Percentiles rank a stretch among this genome's conserved stretches.
These are phyloP conservation scores for Tetrahymena thermophila DNA, from an alignment of 73 alveolate species.

Conservation along the genomic window DNA sequence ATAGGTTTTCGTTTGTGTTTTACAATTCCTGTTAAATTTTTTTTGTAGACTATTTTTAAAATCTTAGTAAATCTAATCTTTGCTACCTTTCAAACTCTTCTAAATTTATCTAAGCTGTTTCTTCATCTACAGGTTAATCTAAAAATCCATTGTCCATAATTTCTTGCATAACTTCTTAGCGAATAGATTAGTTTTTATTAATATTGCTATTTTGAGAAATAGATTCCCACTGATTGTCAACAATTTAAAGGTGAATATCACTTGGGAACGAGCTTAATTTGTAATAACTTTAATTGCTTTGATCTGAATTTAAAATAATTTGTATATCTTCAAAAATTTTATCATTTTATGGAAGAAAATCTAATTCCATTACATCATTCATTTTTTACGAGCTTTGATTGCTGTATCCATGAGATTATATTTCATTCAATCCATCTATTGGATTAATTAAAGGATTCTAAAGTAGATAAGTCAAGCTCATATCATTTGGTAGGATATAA, in stretches of 20 bases:
- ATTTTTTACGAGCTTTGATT: not conserved
- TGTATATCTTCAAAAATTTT: not conserved
- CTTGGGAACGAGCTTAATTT: not conserved
- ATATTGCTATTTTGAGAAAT: not conserved
- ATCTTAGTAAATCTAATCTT: not conserved
- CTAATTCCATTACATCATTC: not conserved
- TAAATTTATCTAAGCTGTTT: not conserved
- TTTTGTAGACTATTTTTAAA: not conserved
- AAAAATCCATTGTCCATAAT: not conserved
- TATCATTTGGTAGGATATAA: not conserved
- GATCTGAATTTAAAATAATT: not conserved
- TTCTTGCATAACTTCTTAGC: not conserved
- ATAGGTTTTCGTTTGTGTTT: not conserved
- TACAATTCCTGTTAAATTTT: not conserved
- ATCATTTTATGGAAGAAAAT: not conserved
- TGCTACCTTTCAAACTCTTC: not conserved
- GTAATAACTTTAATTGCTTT: not conserved
- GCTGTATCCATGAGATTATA: not conserved
- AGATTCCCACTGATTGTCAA: not conserved
- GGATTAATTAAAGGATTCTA: not conserved
- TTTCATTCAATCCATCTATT: not conserved
- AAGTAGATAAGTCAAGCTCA: not conserved
- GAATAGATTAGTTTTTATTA: not conserved
- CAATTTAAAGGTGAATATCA: not conserved
- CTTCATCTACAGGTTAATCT: not conserved